Conservation (phyloP, 805 yeast species). For the Nakazawaea anatomiae region DNA sequence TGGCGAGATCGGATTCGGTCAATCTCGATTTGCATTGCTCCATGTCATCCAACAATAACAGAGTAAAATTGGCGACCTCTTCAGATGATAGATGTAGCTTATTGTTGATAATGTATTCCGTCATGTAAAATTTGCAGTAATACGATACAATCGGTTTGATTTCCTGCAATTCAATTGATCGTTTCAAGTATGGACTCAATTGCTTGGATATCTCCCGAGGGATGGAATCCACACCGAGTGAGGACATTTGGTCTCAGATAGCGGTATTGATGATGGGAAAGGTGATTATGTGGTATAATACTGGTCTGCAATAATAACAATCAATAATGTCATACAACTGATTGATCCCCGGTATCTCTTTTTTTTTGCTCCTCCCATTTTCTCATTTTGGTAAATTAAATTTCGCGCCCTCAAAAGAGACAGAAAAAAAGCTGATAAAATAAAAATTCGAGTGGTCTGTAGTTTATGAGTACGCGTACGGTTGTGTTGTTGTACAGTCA, state of each 20-base stretch:
- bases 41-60: slow-evolving; percentile 60
- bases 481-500: too few relatives aligned
- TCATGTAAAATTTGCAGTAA: slow-evolving; percentile 66
- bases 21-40: slow-evolving; percentile 47
- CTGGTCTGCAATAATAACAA: too few relatives aligned
- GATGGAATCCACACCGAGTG: slow-evolving; percentile 12
- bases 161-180: slow-evolving; percentile 51
- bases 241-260: neutral
- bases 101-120: slow-evolving; percentile 60
- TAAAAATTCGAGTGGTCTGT: neutral
- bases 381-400: neutral
- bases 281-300: too few relatives aligned
- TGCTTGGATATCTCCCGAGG: slow-evolving; percentile 28
- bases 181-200: slow-evolving; percentile 40
- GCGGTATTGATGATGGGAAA: too few relatives aligned
- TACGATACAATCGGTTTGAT: slow-evolving; percentile 68
- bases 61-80: slow-evolving; percentile 55
- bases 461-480: too few relatives aligned
- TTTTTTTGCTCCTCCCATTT: neutral
- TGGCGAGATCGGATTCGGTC: slow-evolving; percentile 30
- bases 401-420: neutral
- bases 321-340: slow-evolving; percentile 1
- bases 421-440: neutral
- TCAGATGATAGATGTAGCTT: slow-evolving; percentile 52
- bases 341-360: slow-evolving; percentile 6